phyloP scores from a whole-genome alignment of 768 basidiomycete genomes.

The Tricholoma furcatifolium region DNA sequence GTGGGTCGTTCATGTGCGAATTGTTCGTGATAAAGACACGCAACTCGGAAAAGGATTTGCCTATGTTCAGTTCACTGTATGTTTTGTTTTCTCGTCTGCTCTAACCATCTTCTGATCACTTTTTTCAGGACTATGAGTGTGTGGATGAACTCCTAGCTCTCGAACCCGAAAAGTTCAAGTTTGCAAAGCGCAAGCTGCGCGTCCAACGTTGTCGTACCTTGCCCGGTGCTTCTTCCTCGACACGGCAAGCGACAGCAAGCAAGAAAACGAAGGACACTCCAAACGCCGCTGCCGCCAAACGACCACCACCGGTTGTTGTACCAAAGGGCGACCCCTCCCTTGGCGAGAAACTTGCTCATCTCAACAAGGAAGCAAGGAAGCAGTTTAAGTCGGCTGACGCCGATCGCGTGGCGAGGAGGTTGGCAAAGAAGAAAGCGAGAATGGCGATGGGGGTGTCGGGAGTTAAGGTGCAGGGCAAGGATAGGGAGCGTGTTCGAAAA shows the following conservation, averaged over 20 bases:
- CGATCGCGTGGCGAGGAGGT: slow-evolving; percentile 76
- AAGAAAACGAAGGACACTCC: slow-evolving; percentile 14
- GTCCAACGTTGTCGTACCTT: slow-evolving; percentile 89
- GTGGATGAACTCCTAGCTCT: slow-evolving; percentile 91
- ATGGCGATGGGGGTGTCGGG: slow-evolving; percentile 38
- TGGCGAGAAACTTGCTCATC: slow-evolving; percentile 71
- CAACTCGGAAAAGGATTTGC: slow-evolving; percentile 96
- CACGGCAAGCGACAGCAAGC: slow-evolving; percentile 23
- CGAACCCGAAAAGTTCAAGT: slow-evolving; percentile 74
- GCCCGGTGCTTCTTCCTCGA: slow-evolving; percentile 35
- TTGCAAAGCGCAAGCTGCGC: slow-evolving; percentile 90
- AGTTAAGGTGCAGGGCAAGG: slow-evolving; percentile 36
- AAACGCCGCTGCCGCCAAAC: slow-evolving; percentile 7
- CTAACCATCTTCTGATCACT: background rate
- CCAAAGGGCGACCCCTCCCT: slow-evolving; percentile 84
- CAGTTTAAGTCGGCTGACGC: slow-evolving; percentile 74
- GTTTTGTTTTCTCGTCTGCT: slow-evolving; percentile 23
- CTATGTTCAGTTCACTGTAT: slow-evolving; percentile 84
- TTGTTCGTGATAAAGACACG: slow-evolving; percentile 87
- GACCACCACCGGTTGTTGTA: slow-evolving; percentile 28
- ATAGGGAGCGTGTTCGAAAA: slow-evolving; percentile 46
- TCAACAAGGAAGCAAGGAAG: slow-evolving; percentile 88
- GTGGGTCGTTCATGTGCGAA: slow-evolving; percentile 85
- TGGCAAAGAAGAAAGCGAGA: slow-evolving; percentile 88
- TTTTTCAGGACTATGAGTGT: slow-evolving; percentile 80